Base-by-base conservation (phyloP, 371 early-diverging fungal species). In the Rhizopus arrhizus region DNA sequence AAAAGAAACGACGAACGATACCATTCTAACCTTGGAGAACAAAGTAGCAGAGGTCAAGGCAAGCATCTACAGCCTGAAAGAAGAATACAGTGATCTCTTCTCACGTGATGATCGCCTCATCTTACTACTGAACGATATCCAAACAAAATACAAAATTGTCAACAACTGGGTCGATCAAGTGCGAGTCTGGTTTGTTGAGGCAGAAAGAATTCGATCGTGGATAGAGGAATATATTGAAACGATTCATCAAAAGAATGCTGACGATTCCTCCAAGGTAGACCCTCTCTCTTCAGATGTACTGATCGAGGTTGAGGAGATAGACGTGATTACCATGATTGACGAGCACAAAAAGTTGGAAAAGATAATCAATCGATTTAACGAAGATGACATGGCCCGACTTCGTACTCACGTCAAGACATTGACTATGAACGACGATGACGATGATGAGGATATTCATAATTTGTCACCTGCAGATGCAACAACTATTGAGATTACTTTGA, bases 111-210 rank as follows among this genome's bases (percentile, higher is more conserved):
- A 43, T 4, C 56, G 69, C 5, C 65, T 74, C 22, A 43, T 40
- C 0, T 51, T 53, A 0, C 59, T 69, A 0, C 64, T 77, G 10
- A 60, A 72, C 1, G 53, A 57, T 2, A 61, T 74, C 4, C 65
- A 77, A 16, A 10, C 63, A 3, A 64, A 65, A 32, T 79, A 75
- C 45, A 64, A 69, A 33, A 59, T 54, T 6, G 80, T 81, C 15
- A 66, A 66, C 13, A 66, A 68, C 13, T 80, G 81, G 78, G 78
- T 81, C 3, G 80, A 83, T 51, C 77, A 83, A 62, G 80, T 83
- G 2, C 73, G 80, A 10, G 69, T 77, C 6, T 83, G 83, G 83
- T 78, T 83, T 49, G 70, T 70, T 38, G 81, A 81, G 59, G 81
- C 83, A 15, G 76, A 78, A 22, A 66, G 81, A 5, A 81, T 83